phyloP scores from a whole-genome alignment of 2,329 filamentous ascomycete species.

The Penicillium polonicum region DNA sequence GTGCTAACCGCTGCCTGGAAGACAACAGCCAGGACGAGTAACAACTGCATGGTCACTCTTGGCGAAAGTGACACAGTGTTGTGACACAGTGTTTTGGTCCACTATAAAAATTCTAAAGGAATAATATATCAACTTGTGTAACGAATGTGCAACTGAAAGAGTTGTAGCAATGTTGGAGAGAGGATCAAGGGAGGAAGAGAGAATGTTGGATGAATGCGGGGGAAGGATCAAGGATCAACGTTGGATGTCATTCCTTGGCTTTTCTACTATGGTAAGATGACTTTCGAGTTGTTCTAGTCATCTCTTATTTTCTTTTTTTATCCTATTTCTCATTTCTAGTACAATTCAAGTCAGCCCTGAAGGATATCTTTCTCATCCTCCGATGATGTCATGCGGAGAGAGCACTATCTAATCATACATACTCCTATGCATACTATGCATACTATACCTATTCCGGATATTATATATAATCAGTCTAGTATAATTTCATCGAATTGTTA shows the following conservation, averaged over 20 bases:
- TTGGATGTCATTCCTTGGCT: neutral
- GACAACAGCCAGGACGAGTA: slow-evolving; percentile 33
- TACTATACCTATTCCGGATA: neutral
- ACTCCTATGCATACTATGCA: neutral
- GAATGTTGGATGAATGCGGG: slow-evolving; percentile 18
- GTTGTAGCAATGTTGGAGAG: neutral
- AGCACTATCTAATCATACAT: neutral
- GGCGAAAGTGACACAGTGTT: neutral
- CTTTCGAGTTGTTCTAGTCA: neutral
- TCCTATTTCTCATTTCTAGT: neutral
- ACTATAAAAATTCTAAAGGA: neutral
- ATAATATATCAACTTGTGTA: slow-evolving; percentile 5
- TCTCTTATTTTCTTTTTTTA: neutral
- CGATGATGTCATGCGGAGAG: slow-evolving; percentile 30
- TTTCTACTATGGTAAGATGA: neutral
- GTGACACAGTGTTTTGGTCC: neutral
- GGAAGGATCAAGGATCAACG: slow-evolving; percentile 13
- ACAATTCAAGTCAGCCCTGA: neutral
- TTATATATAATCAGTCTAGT: neutral
- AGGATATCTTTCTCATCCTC: neutral
- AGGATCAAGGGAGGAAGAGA: neutral
- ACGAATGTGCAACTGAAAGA: slow-evolving; percentile 5
- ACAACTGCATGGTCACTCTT: slow-evolving; percentile 32
- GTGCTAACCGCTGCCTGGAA: slow-evolving; percentile 45
- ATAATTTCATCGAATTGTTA: too few species aligned